These are phyloP conservation scores for Rhizoclosmatium sp. DNA, from an alignment of 192 early-diverging fungal species.

Conservation along the genomic window DNA sequence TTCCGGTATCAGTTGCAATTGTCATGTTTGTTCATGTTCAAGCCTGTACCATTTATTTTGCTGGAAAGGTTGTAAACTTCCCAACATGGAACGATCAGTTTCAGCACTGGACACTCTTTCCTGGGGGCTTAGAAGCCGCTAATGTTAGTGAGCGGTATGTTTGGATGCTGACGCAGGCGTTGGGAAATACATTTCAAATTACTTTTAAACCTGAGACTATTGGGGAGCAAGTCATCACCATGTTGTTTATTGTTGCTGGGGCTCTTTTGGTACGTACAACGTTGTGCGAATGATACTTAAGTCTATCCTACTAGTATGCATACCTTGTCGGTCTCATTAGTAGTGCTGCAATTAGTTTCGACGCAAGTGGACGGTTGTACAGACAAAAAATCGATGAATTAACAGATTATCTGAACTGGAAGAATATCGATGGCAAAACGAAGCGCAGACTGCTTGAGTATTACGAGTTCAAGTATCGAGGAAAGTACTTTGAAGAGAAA, in stretches of 20 bases:
- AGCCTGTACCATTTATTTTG: slow-evolving; percentile 24
- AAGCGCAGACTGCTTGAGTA: slow-evolving; percentile 33
- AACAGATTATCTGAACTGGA: slow-evolving; percentile 39
- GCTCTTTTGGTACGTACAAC: slow-evolving; percentile 20
- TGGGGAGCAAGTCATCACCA: slow-evolving; percentile 7
- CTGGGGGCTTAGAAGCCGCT: not conserved
- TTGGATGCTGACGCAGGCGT: slow-evolving; percentile 25
- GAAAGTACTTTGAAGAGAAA: slow-evolving; percentile 42
- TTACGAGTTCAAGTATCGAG: slow-evolving; percentile 44
- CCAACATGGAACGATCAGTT: not conserved
- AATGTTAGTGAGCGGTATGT: not conserved
- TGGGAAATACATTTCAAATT: slow-evolving; percentile 42
- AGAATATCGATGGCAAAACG: slow-evolving; percentile 18
- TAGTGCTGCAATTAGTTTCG: slow-evolving; percentile 10
- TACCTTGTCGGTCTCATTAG: slow-evolving; percentile 30
- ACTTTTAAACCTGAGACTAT: slow-evolving; percentile 18
- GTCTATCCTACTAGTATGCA: slow-evolving; percentile 19
- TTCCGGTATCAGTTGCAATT: slow-evolving; percentile 1
- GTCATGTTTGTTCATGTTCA: slow-evolving; percentile 40
- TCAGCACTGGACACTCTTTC: not conserved
- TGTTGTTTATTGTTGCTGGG: slow-evolving; percentile 11
- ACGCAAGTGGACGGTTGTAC: slow-evolving; percentile 29
- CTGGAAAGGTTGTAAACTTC: slow-evolving; percentile 18
- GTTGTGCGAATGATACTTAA: not conserved
- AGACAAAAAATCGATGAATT: slow-evolving; percentile 47